Evolutionary conservation across 2,329 filamentous ascomycete species (phyloP).

Genomic region (Sporothrix variecibatus): DNA sequence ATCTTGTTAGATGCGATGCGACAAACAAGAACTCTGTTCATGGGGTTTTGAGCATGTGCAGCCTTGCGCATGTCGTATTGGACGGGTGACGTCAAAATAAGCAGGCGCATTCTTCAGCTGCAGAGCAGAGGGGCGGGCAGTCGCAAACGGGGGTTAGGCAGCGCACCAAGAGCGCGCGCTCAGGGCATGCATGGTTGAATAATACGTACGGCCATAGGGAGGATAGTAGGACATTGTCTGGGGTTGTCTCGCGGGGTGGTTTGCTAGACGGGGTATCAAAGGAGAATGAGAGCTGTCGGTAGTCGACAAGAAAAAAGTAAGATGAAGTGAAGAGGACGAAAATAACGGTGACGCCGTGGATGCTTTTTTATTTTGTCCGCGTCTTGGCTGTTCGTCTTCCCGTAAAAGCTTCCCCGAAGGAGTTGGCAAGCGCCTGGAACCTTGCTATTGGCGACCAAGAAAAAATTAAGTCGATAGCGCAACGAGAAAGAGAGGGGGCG

Average conservation of each 20-base stretch:
- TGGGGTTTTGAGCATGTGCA: background rate
- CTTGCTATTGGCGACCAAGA: constrained; percentile 1
- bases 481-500: background rate
- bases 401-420: background rate
- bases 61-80: background rate
- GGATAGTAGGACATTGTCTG: constrained; percentile 44
- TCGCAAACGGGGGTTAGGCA: background rate
- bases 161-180: background rate
- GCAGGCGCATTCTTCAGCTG: background rate
- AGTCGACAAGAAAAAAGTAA: background rate
- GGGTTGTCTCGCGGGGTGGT: background rate
- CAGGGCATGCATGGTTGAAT: background rate
- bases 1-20: background rate
- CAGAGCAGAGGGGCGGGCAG: background rate
- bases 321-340: background rate
- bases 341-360: background rate
- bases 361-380: constrained; percentile 5
- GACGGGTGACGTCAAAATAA: background rate
- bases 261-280: background rate
- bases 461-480: constrained; percentile 10
- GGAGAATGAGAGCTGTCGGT: constrained; percentile 2
- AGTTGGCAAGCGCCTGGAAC: background rate
- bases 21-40: background rate
- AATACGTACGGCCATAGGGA: constrained; percentile 41
- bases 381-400: background rate